A percentile compares a stretch with the other conserved stretches of the same genome.
Conservation (phyloP, 2,329 filamentous ascomycete species). For the Trichoderma brevicompactum region DNA sequence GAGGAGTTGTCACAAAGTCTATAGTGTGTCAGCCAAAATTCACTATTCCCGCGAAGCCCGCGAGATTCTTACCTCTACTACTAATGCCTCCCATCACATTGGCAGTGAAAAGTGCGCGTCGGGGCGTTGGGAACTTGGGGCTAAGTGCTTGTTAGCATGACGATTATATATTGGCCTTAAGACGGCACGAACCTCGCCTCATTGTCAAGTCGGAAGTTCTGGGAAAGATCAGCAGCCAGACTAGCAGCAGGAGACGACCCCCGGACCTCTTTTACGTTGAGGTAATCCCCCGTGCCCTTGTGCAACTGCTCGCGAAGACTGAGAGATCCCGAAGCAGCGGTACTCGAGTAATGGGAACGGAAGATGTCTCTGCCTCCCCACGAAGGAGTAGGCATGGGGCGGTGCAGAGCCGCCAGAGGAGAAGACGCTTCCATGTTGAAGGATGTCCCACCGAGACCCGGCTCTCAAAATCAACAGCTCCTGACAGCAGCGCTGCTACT, state of each 20-base stretch:
- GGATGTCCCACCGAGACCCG: background rate
- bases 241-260: constrained; percentile 91
- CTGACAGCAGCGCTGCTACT: constrained; percentile 33
- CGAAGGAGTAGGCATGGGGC: constrained; percentile 62
- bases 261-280: constrained; percentile 74
- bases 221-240: constrained; percentile 89
- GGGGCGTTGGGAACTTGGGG: constrained; percentile 49
- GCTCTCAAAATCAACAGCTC: constrained; percentile 7
- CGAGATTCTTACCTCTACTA: constrained; percentile 39
- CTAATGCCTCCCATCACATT: constrained; percentile 45
- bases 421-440: constrained; percentile 86
- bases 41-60: background rate
- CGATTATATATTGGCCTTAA: constrained; percentile 6
- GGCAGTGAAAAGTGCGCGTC: constrained; percentile 48
- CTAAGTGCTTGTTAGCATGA: constrained; percentile 34
- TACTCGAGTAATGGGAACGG: constrained; percentile 55
- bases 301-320: constrained; percentile 78
- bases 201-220: constrained; percentile 93
- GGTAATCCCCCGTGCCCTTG: constrained; percentile 72
- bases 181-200: constrained; percentile 69
- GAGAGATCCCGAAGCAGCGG: constrained; percentile 63
- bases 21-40: constrained; percentile 17
- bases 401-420: constrained; percentile 90
- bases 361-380: constrained; percentile 63
- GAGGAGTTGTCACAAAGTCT: constrained; percentile 83